Base-by-base conservation (phyloP, 225 moss, liverwort and hornwort species). In the Anthoceros angustus region DNA sequence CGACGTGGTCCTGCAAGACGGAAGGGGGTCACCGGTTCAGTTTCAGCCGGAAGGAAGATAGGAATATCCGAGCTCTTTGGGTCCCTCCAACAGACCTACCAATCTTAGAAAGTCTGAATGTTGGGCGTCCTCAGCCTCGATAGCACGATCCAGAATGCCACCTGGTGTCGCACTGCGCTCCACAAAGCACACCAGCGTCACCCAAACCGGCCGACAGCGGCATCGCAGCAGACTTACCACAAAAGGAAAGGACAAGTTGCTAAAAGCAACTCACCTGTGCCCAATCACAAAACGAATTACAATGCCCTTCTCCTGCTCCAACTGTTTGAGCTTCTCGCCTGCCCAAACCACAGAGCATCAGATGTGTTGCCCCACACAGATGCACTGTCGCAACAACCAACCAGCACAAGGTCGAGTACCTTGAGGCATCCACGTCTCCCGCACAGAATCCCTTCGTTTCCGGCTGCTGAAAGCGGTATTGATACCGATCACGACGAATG, bases 261-360 rank as follows among this genome's bases (percentile, higher is more conserved):
- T 2, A 64, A 14, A 3, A 15, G 41, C 15, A 11, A 18, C 68
- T 67, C 43, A 80, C 80, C 81, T 81, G 48, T 91, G 94, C 21
- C 94, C 91, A 63, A 95, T 95, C 55, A 95, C 95, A 73, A 95
- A 95, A 72, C 95, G 84, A 72, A 95, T 82, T 23, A 95, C 88
- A n/a, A 91, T 77, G 9, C 91, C 95, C 77, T 85, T 95, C 67
- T 95, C 91, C 67, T 80, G 81, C 78, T 95, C 94, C 42, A 91
- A 70, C 62, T 74, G 71, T 61, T 69, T 79, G 55, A 95, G 79
- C 71, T 82, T 80, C 20, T 88, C 91, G n/a, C 93, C 80, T 80
- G 67, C n/a, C 23, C 40, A 3, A 45, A 50, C 25, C 7, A 39
- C 3, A 26, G 38, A 16, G 7, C 4, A 41, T 11, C 12, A 42